Conservation (phyloP, 2,329 filamentous ascomycete genomes). For the Furcasterigmium furcatum region DNA sequence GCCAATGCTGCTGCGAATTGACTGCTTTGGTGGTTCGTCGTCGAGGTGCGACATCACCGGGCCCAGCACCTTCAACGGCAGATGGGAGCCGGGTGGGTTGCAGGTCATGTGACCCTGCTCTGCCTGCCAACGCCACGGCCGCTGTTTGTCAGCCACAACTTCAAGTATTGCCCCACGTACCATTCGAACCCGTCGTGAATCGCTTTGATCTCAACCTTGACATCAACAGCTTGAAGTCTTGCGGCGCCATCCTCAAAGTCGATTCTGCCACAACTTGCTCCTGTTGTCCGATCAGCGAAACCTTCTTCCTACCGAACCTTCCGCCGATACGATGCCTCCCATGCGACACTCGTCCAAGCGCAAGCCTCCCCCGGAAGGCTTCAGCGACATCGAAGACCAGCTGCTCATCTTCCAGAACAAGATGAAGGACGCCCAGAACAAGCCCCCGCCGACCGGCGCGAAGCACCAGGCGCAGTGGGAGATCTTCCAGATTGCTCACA, state of each 20-base stretch:
- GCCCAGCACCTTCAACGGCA: constrained; percentile 8
- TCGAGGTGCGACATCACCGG: constrained; percentile 16
- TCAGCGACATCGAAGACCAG: constrained; percentile 84
- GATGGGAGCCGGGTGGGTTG: neutral
- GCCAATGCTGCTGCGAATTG: constrained; percentile 29
- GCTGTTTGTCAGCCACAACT: too few relatives aligned
- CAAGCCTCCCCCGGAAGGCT: constrained; percentile 82
- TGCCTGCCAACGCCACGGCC: neutral
- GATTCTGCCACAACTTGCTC: too few relatives aligned
- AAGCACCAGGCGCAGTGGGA: constrained; percentile 95
- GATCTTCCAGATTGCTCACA: constrained; percentile 95
- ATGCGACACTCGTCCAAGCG: constrained; percentile 72
- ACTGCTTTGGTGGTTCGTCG: constrained; percentile 24
- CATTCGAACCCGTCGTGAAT: too few relatives aligned
- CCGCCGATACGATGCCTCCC: constrained; percentile 60
- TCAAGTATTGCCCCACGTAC: too few relatives aligned
- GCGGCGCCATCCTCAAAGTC: too few relatives aligned
- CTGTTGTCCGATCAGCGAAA: too few relatives aligned
- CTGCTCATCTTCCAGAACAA: constrained; percentile 83
- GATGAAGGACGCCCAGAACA: constrained; percentile 94
- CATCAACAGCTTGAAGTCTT: too few relatives aligned
- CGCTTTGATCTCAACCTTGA: too few relatives aligned
- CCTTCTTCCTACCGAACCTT: too few relatives aligned
- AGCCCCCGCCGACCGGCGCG: constrained; percentile 72
- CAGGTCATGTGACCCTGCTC: constrained; percentile 21